Evolutionary conservation across 2,329 filamentous ascomycete genomes (phyloP).

Genomic region (Calonectria honghensis): DNA sequence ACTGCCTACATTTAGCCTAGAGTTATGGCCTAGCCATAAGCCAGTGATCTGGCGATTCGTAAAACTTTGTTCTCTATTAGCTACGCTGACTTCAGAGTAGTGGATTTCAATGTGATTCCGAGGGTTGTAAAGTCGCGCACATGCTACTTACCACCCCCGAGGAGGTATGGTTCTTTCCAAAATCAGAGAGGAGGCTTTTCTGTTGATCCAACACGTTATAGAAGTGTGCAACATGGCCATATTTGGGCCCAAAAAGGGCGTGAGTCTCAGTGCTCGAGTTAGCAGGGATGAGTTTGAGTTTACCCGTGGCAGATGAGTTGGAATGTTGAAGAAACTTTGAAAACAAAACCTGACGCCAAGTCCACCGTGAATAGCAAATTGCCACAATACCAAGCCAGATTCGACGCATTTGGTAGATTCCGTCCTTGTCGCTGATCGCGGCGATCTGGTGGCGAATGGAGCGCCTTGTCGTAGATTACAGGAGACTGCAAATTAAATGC

Average conservation of each 20-base stretch:
- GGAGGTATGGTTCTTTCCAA: too few relatives aligned
- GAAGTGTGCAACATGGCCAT: neutral
- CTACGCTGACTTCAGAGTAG: neutral
- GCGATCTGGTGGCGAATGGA: neutral
- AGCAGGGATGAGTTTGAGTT: neutral
- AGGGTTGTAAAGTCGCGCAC: neutral
- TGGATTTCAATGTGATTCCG: neutral
- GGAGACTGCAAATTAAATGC: neutral
- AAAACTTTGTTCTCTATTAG: neutral
- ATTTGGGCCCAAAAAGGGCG: neutral
- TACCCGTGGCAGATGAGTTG: neutral
- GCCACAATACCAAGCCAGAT: neutral
- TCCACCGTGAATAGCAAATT: neutral
- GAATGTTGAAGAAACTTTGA: neutral
- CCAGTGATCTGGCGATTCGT: neutral
- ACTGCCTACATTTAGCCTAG: neutral
- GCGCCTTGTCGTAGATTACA: neutral
- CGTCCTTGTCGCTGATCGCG: neutral
- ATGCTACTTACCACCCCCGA: neutral
- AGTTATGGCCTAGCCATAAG: neutral
- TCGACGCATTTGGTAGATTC: neutral
- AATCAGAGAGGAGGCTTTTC: neutral
- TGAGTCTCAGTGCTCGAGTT: neutral
- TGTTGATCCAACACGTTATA: accelerated
- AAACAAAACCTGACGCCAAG: neutral